Percentiles rank a stretch among this genome's conserved stretches.
Evolutionary conservation across 2,329 filamentous ascomycete species (phyloP).

Genomic region (Cordyceps cicadae): DNA sequence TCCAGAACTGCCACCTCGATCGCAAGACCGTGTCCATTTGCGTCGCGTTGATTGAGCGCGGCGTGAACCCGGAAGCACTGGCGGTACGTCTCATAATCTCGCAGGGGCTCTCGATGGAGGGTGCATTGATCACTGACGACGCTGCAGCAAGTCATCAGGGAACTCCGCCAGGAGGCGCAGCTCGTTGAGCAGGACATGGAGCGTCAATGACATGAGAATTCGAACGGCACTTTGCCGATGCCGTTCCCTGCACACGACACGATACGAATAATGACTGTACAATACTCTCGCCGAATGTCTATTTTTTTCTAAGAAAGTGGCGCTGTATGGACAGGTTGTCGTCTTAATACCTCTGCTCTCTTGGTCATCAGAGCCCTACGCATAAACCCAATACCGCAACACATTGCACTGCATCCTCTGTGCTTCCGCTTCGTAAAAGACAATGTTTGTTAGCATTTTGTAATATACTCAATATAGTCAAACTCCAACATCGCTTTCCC

Average conservation of each 20-base stretch:
- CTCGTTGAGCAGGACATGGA: constrained; percentile 36
- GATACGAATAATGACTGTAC: neutral
- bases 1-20: constrained; percentile 86
- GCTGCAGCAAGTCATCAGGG: constrained; percentile 49
- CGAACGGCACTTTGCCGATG: neutral
- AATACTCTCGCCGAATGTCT: neutral
- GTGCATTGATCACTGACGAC: neutral
- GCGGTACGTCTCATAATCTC: constrained; percentile 53
- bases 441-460: neutral
- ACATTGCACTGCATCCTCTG: neutral
- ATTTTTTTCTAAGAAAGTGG: neutral
- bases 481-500: neutral
- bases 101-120: neutral
- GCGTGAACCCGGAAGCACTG: constrained; percentile 89
- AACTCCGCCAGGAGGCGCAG: constrained; percentile 49
- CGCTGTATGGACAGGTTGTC: neutral
- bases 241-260: neutral
- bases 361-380: neutral
- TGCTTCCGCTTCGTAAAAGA: neutral
- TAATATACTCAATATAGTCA: neutral
- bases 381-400: neutral
- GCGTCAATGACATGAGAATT: constrained; percentile 15
- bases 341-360: no score
- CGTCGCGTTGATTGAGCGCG: constrained; percentile 94
- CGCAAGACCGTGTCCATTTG: constrained; percentile 87